These are phyloP conservation scores for Prototheca wickerhamii DNA, from an alignment of 163 green algal genomes.

Conservation along the genomic window DNA sequence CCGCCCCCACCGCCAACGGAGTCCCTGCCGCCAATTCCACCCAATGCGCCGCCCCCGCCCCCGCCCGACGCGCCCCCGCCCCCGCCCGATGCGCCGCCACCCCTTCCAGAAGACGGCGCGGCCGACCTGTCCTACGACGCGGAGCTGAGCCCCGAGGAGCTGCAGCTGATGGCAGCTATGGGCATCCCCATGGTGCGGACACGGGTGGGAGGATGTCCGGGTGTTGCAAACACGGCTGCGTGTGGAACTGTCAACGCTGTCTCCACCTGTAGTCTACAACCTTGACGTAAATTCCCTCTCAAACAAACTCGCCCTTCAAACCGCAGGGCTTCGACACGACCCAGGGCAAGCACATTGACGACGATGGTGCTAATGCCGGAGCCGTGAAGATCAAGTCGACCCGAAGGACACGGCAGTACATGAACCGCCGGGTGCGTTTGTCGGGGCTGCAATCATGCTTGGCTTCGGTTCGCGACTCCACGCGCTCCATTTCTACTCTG, in stretches of 20 bases:
- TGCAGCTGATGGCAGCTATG: conserved; percentile 80
- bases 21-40: too few relatives aligned
- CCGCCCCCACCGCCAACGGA: too few relatives aligned
- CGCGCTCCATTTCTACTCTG: too few relatives aligned
- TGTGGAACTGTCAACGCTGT: too few relatives aligned
- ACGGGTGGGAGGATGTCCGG: conserved; percentile 16
- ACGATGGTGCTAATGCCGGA: conserved; percentile 53
- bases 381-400: conserved; percentile 64
- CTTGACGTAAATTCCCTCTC: too few relatives aligned
- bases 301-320: too few relatives aligned
- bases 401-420: conserved; percentile 78
- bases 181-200: conserved; percentile 66
- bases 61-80: neutral
- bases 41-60: neutral
- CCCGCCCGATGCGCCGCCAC: neutral
- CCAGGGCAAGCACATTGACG: conserved; percentile 55
- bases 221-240: too few relatives aligned
- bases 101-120: neutral
- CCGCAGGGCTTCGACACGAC: conserved; percentile 68
- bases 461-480: too few relatives aligned
- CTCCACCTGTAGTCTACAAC: too few relatives aligned
- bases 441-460: neutral
- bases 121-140: conserved; percentile 47
- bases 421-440: conserved; percentile 66
- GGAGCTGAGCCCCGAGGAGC: conserved; percentile 71